Evolutionary conservation across 2,329 filamentous ascomycete species (phyloP).

Genomic region (Aureobasidium sp.): DNA sequence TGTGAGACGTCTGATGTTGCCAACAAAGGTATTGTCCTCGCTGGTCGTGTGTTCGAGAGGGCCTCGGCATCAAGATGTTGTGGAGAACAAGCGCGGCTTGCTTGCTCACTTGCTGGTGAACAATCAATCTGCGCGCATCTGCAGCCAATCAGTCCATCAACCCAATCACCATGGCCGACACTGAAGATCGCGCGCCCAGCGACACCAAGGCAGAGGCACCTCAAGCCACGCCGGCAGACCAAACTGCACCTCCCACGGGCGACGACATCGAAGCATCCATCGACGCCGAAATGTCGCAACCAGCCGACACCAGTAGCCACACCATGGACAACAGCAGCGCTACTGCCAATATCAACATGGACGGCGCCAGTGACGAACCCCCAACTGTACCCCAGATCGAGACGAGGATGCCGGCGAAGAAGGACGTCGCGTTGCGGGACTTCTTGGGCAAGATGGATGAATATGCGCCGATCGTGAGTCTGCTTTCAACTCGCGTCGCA

Average conservation of each 20-base stretch:
- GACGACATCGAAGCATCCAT: slow-evolving; percentile 7
- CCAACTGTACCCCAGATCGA: slow-evolving; percentile 38
- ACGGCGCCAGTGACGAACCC: slow-evolving; percentile 30
- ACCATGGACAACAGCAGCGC: neutral
- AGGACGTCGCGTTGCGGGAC: slow-evolving; percentile 86
- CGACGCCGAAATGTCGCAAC: neutral
- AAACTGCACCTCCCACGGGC: neutral
- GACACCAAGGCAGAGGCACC: neutral
- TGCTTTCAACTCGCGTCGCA: neutral
- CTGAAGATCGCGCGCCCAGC: neutral
- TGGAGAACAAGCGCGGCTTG: neutral
- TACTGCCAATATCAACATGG: slow-evolving; percentile 15
- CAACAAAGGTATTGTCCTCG: neutral
- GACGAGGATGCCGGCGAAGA: slow-evolving; percentile 65
- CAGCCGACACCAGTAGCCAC: neutral
- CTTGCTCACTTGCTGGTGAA: neutral
- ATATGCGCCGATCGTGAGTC: slow-evolving; percentile 84
- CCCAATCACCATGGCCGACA: slow-evolving; percentile 12
- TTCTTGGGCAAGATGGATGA: slow-evolving; percentile 97
- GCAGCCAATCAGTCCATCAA: slow-evolving; percentile 7
- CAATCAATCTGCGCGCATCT: slow-evolving; percentile 9
- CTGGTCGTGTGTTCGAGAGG: neutral
- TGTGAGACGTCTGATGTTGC: neutral
- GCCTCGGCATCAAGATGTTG: neutral
- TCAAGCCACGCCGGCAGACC: neutral